phyloP scores from a whole-genome alignment of 176 grass and related monocot genomes.

The Elaeis guineensis region DNA sequence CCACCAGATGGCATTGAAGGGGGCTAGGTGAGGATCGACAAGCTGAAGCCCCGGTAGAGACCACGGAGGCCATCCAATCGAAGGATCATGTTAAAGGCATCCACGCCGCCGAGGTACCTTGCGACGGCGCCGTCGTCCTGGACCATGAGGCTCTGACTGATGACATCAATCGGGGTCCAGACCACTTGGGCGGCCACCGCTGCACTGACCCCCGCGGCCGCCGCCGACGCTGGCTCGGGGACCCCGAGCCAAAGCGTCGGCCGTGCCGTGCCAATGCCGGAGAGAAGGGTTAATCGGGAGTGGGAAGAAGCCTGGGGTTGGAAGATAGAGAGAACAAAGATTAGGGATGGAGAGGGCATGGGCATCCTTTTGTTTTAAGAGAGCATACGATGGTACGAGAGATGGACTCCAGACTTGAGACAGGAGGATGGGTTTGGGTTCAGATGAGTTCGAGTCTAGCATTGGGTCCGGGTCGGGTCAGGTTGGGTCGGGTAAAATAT shows the following conservation, averaged over 20 bases:
- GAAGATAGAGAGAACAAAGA: no score
- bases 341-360: no score
- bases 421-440: no score
- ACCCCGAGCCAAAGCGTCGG: constrained; percentile 58
- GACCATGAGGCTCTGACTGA: constrained; percentile 92
- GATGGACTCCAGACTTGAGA: no score
- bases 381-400: no score
- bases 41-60: constrained; percentile 87
- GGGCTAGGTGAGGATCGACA: constrained; percentile 95
- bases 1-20: constrained; percentile 97
- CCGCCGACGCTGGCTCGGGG: constrained; percentile 51
- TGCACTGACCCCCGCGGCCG: constrained; percentile 51
- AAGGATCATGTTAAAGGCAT: constrained; percentile 68
- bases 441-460: no score
- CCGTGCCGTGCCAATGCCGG: no score
- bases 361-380: no score
- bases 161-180: constrained; percentile 89
- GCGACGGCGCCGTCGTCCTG: constrained; percentile 24
- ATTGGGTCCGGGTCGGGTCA: no score
- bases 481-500: no score
- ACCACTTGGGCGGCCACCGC: constrained; percentile 89
- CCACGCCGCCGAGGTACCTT: constrained; percentile 57
- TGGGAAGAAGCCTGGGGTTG: no score
- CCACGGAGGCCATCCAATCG: constrained; percentile 57
- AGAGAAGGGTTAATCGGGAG: no score